Conservation (phyloP, 495 filamentous ascomycete species). For the Podospora fimiseda region DNA sequence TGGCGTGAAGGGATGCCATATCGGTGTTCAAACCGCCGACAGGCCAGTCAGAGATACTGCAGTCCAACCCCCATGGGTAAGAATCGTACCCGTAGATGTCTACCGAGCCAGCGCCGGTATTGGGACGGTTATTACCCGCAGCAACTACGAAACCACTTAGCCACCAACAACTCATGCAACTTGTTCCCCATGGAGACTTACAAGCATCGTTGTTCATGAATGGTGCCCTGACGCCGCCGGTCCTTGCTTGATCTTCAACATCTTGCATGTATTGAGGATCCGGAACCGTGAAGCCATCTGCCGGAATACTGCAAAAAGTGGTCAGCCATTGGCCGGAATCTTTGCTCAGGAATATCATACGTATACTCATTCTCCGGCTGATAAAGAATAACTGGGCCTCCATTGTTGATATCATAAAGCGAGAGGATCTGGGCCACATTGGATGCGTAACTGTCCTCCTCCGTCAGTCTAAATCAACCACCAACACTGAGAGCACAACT, state of each 20-base stretch:
- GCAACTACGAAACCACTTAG: no score
- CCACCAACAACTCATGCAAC: no score
- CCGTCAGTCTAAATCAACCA: not conserved
- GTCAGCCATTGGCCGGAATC: not conserved
- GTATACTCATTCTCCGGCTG: conserved; percentile 78
- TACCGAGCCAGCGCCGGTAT: conserved; percentile 54
- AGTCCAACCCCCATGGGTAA: conserved; percentile 65
- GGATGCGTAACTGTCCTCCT: conserved; percentile 37
- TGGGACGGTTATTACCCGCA: conserved; percentile 58
- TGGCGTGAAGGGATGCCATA: conserved; percentile 23
- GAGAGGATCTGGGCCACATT: conserved; percentile 59
- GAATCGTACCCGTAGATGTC: conserved; percentile 73
- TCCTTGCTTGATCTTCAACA: conserved; percentile 59
- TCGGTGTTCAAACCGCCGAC: conserved; percentile 34
- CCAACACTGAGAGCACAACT: conserved; percentile 16
- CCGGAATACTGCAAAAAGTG: not conserved
- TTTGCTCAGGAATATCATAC: not conserved
- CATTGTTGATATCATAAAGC: conserved; percentile 70
- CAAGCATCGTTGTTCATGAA: conserved; percentile 71
- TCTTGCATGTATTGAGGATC: conserved; percentile 62
- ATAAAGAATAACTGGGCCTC: conserved; percentile 67
- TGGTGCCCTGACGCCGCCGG: conserved; percentile 66
- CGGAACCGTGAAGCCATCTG: conserved; percentile 33
- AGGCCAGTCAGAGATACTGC: conserved; percentile 47
- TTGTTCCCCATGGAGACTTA: no score